phyloP scores from a whole-genome alignment of 139 green algal species.

The Chlamydomonas schloesseri region DNA sequence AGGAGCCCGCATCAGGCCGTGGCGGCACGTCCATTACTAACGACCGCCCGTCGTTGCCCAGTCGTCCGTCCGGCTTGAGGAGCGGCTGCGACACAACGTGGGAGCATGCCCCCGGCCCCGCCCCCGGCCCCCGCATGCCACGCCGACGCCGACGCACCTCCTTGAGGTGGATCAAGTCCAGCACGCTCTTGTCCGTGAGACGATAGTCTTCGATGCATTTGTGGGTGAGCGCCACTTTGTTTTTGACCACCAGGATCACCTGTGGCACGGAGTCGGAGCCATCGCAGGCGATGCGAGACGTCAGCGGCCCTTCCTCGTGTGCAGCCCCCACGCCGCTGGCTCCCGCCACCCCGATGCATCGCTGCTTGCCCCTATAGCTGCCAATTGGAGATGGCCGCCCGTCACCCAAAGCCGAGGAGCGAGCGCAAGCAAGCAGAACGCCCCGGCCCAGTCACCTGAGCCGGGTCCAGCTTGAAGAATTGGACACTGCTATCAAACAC shows the following conservation, averaged over 20 bases:
- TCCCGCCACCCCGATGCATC: too few species aligned
- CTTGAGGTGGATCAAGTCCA: constrained; percentile 40
- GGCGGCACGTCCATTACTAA: too few species aligned
- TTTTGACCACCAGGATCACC: constrained; percentile 46
- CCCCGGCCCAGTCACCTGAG: not conserved
- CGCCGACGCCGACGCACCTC: constrained; percentile 14
- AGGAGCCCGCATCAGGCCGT: too few species aligned
- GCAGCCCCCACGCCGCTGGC: too few species aligned
- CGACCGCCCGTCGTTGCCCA: too few species aligned
- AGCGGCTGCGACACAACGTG: too few species aligned
- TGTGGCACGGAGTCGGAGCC: not conserved
- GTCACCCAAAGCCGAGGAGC: too few species aligned
- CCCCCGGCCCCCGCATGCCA: not conserved
- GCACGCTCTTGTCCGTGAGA: constrained; percentile 36
- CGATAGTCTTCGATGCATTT: constrained; percentile 45
- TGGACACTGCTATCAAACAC: constrained; percentile 46
- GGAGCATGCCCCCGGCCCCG: too few species aligned
- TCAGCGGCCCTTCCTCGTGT: not conserved
- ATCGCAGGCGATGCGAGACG: not conserved
- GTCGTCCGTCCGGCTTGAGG: too few species aligned
- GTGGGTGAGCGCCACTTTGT: constrained; percentile 36
- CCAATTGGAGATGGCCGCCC: too few species aligned
- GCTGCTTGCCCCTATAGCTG: too few species aligned
- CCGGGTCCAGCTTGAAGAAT: constrained; percentile 41
- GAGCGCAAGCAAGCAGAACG: too few species aligned